Evolutionary conservation across 225 moss, liverwort and hornwort genomes (phyloP).

Genomic region (Rhytidiadelphus loreus): DNA sequence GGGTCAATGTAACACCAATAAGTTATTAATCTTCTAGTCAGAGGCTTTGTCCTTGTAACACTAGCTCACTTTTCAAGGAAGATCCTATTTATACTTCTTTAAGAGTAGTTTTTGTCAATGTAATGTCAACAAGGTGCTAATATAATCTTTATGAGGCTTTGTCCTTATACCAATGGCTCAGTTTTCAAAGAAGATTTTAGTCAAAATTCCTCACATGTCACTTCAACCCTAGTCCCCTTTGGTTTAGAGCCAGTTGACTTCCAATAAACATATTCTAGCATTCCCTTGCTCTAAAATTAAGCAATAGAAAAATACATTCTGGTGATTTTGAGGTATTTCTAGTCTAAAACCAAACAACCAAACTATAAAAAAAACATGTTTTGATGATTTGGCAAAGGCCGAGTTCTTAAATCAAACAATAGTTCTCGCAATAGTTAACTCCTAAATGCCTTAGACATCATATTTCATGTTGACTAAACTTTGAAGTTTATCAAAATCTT

Average conservation of each 20-base stretch:
- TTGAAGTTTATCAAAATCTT: background rate
- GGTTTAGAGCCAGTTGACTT: background rate
- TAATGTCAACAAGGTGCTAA: too few relatives aligned
- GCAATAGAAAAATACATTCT: background rate
- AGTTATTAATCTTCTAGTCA: too few relatives aligned
- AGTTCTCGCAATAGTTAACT: background rate
- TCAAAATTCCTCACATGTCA: background rate
- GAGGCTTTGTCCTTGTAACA: background rate
- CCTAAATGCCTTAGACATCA: too few relatives aligned
- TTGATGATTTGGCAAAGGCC: accelerated
- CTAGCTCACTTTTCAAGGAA: background rate
- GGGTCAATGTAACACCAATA: background rate
- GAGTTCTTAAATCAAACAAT: background rate
- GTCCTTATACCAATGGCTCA: background rate
- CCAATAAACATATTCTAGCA: accelerated
- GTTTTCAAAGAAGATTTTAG: background rate
- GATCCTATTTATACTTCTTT: background rate
- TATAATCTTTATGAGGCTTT: background rate
- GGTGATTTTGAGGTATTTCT: background rate
- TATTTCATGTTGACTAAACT: accelerated
- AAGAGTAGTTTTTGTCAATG: background rate
- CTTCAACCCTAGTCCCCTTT: background rate
- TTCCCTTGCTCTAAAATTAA: background rate
- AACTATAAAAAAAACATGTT: background rate
- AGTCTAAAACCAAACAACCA: background rate